Evolutionary conservation across 352 stramenopile genomes (phyloP), one percentile per base, ranked within the genome.

Genomic region (Phytopythium kandeliae): DNA sequence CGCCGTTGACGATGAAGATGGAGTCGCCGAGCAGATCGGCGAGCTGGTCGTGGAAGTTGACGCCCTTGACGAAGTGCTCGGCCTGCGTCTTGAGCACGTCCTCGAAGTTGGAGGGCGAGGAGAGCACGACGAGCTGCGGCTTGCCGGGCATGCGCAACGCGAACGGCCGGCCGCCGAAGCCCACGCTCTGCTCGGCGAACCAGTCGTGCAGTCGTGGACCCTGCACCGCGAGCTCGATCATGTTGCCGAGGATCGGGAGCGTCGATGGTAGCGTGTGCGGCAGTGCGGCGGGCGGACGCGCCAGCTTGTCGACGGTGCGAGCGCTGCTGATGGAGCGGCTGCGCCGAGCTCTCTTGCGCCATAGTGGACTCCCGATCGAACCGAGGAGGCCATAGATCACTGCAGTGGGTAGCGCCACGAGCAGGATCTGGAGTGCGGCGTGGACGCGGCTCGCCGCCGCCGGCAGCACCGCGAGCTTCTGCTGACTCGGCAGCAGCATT

Each of bases 11-110:
- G 22, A 66, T 71, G 45, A 94, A 81, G 50, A 94, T 92, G 54
- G 78, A 81, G 25, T 77, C 57, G 31, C 85, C 82, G 21, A 94
- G 67, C 16, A 95, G 55, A 44, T 88, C 73, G 15, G 56, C 41
- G 2, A 86, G 48, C 10, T 78, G 25, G 13, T 69, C 58, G 24
- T 63, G 62, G n/a, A 78, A 68, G 28, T 67, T 48, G 35, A 67
- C 52, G 15, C 81, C 79, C 60, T 95, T 95, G 30, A 70, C 49
- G 44, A 92, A 95, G 43, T 69, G 79, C 54, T 87, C 64, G 59
- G 86, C 90, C 42, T 88, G 71, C 8, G 52, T 77, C 61, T 79
- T 77, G 54, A 77, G 58, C 3, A 86, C 69, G 49, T 86, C 64
- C 24, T 83, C 74, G 52, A 67, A 76, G 51, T 62, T 54, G n/a